phyloP scores from a whole-genome alignment of 2,329 filamentous ascomycete species.

The Thielaviopsis populi region DNA sequence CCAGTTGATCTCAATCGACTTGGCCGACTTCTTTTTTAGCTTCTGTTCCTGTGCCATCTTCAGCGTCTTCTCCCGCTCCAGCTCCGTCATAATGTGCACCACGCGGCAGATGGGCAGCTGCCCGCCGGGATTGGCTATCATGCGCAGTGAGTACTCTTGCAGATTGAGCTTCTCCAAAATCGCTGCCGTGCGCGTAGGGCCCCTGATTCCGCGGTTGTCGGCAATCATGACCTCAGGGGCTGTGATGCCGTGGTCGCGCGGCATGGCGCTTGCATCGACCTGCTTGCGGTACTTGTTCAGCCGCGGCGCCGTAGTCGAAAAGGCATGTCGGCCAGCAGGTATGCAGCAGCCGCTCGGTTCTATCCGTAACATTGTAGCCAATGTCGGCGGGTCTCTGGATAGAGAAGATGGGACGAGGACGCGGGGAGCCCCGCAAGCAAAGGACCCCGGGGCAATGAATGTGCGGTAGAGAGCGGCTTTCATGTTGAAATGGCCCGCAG shows the following conservation, averaged over 20 bases:
- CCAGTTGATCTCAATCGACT: slow-evolving; percentile 86
- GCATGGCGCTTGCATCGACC: slow-evolving; percentile 18
- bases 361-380: neutral
- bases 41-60: slow-evolving; percentile 32
- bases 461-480: slow-evolving; percentile 19
- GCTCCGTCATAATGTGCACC: slow-evolving; percentile 40
- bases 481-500: slow-evolving; percentile 24
- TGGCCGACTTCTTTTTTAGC: slow-evolving; percentile 34
- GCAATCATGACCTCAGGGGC: slow-evolving; percentile 30
- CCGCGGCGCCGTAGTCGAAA: slow-evolving; percentile 1
- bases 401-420: slow-evolving; percentile 25
- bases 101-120: slow-evolving; percentile 49
- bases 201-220: slow-evolving; percentile 26
- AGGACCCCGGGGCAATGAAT: slow-evolving; percentile 21
- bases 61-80: slow-evolving; percentile 28
- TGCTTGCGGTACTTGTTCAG: slow-evolving; percentile 14
- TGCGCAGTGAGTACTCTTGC: slow-evolving; percentile 27
- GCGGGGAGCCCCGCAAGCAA: slow-evolving; percentile 32
- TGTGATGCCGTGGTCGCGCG: slow-evolving; percentile 32
- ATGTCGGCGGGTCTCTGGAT: slow-evolving; percentile 17
- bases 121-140: slow-evolving; percentile 27
- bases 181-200: slow-evolving; percentile 25
- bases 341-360: neutral
- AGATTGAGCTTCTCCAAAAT: slow-evolving; percentile 30
- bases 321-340: neutral